Evolutionary conservation across 495 filamentous ascomycete species (phyloP).

Genomic region (Penicillium egyptiacum): DNA sequence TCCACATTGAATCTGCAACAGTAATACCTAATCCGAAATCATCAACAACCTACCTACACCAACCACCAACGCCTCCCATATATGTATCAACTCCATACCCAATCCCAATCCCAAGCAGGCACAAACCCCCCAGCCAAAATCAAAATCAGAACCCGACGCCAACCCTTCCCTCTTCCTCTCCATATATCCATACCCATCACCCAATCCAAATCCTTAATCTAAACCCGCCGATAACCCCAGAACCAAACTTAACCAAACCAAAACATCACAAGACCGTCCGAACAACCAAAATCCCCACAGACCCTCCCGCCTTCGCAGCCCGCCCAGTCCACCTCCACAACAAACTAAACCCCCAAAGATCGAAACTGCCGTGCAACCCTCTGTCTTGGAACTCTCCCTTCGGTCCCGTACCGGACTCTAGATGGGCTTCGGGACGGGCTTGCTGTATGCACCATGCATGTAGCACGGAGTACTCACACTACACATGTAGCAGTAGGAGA

Average conservation of each 20-base stretch:
- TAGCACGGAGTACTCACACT: not conserved
- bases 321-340: not conserved
- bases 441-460: not conserved
- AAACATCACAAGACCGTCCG: conserved; percentile 9
- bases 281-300: conserved; percentile 11
- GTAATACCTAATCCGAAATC: not conserved
- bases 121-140: not conserved
- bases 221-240: not conserved
- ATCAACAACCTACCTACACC: too few species aligned
- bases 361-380: conserved; percentile 5
- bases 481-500: not conserved
- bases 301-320: conserved; percentile 16
- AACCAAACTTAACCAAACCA: not conserved
- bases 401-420: not conserved
- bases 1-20: not conserved
- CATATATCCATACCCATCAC: not conserved
- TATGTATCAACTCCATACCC: not conserved
- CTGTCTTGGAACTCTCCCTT: not conserved
- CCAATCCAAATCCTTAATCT: not conserved
- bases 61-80: not conserved
- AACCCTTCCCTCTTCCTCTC: not conserved
- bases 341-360: not conserved
- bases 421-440: not conserved
- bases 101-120: not conserved
- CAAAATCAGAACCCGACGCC: not conserved